Percentiles rank a stretch among this genome's conserved stretches.
Evolutionary conservation across 169 alveolate species (phyloP).

Genomic region (Babesia bovis): DNA sequence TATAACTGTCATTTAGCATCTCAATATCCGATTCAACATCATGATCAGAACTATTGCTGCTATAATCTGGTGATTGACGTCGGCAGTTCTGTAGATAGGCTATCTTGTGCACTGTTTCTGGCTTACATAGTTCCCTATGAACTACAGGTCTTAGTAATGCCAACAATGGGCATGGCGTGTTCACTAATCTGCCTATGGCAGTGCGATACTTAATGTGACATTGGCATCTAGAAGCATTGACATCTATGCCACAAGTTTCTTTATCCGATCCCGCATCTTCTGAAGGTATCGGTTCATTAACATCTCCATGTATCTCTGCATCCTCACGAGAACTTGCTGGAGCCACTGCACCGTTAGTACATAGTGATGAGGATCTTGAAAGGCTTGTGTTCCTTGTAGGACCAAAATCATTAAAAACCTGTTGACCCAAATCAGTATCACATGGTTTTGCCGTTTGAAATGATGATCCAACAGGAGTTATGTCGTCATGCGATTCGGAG

Average conservation of each 20-base stretch:
- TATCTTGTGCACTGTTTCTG: not conserved
- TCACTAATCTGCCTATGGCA: not conserved
- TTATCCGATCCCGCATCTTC: too few species aligned
- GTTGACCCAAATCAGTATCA: not conserved
- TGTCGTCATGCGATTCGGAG: slow-evolving; percentile 3
- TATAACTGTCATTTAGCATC: not conserved
- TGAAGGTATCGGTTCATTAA: not conserved
- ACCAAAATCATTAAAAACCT: not conserved
- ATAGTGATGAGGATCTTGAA: not conserved
- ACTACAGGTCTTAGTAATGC: not conserved
- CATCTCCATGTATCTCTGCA: not conserved
- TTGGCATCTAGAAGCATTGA: not conserved
- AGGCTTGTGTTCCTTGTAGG: not conserved
- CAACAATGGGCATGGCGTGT: not conserved
- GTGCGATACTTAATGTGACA: not conserved
- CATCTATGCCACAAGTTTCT: too few species aligned
- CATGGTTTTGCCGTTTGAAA: not conserved
- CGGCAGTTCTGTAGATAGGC: not conserved
- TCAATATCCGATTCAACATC: not conserved
- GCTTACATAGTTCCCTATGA: slow-evolving; percentile 1
- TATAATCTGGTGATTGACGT: not conserved
- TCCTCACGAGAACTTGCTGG: not conserved
- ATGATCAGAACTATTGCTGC: not conserved
- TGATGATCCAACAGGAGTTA: not conserved
- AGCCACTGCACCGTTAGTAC: not conserved